Evolutionary conservation across 2,329 filamentous ascomycete genomes (phyloP).

Genomic region (Dactylella cylindrospora): DNA sequence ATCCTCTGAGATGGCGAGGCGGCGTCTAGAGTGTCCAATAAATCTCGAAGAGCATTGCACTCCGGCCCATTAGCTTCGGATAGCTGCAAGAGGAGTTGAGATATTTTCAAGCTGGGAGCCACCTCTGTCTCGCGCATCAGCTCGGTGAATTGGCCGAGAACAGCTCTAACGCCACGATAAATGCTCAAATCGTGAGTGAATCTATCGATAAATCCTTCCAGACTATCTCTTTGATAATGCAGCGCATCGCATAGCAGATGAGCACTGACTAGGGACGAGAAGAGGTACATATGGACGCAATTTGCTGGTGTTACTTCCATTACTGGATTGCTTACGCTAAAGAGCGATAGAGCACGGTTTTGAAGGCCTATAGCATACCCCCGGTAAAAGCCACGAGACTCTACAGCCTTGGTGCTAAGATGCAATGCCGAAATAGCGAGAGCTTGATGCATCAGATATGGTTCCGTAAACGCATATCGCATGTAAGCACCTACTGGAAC

Average conservation of each 20-base stretch:
- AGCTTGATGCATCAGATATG: conserved; percentile 57
- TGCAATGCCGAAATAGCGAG: conserved; percentile 57
- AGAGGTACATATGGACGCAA: conserved; percentile 55
- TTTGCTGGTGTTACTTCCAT: conserved; percentile 47
- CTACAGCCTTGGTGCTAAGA: conserved; percentile 51
- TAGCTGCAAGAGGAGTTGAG: conserved; percentile 37
- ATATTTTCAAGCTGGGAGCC: conserved; percentile 49
- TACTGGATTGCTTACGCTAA: conserved; percentile 48
- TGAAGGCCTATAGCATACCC: conserved; percentile 50
- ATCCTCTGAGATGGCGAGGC: conserved; percentile 43
- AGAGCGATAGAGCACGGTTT: conserved; percentile 50
- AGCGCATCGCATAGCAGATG: conserved; percentile 58
- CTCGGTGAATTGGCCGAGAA: conserved; percentile 52
- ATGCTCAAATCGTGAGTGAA: conserved; percentile 55
- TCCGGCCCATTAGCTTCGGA: conserved; percentile 43
- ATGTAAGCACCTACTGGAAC: conserved; percentile 38
- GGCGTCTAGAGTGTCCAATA: conserved; percentile 44
- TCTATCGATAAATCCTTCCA: conserved; percentile 53
- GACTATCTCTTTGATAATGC: conserved; percentile 52
- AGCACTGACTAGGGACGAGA: conserved; percentile 55
- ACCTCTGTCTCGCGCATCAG: conserved; percentile 51
- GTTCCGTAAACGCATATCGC: conserved; percentile 49
- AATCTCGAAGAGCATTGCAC: conserved; percentile 48
- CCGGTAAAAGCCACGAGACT: conserved; percentile 51
- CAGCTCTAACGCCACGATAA: conserved; percentile 54